A percentile compares a stretch with the other conserved stretches of the same genome.
These are phyloP conservation scores for Hygrophila difformis DNA, from an alignment of 257 asterid species.

Conservation along the genomic window DNA sequence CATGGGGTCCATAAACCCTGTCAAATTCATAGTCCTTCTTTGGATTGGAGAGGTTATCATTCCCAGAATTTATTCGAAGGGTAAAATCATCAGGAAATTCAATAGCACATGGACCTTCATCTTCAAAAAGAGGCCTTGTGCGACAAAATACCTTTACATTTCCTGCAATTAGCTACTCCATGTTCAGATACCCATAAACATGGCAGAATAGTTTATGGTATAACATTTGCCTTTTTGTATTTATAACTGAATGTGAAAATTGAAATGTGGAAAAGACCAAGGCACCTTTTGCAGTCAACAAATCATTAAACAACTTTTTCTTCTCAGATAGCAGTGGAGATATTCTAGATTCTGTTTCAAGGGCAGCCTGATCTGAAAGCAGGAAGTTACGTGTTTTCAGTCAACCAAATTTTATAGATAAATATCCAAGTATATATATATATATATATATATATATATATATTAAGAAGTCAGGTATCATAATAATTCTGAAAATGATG, in stretches of 20 bases:
- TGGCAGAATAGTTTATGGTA: constrained; percentile 11
- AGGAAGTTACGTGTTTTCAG: constrained; percentile 16
- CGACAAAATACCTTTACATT: constrained; percentile 89
- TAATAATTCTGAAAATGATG: constrained; percentile 11
- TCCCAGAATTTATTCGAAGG: constrained; percentile 68
- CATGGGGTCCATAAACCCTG: constrained; percentile 97
- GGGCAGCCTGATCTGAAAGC: constrained; percentile 82
- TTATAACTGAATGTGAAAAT: constrained; percentile 11
- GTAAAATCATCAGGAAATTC: constrained; percentile 88
- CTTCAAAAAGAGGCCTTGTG: constrained; percentile 89
- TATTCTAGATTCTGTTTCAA: constrained; percentile 91
- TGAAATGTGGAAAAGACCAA: constrained; percentile 15
- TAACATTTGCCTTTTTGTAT: constrained; percentile 12
- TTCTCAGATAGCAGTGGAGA: constrained; percentile 81
- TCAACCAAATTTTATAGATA: constrained; percentile 13
- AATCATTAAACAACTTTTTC: constrained; percentile 78
- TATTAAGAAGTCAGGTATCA: constrained; percentile 6
- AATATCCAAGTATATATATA: constrained; percentile 2
- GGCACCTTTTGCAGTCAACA: constrained; percentile 87
- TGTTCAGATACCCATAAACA: constrained; percentile 16
- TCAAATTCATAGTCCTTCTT: constrained; percentile 98
- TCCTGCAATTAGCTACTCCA: constrained; percentile 49
- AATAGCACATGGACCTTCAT: constrained; percentile 74
- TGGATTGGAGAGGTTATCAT: constrained; percentile 65
- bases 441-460: constrained; percentile 2